Evolutionary conservation across 495 filamentous ascomycete species (phyloP), one percentile per base, ranked within the genome.

Genomic region (Neurospora sp.): DNA sequence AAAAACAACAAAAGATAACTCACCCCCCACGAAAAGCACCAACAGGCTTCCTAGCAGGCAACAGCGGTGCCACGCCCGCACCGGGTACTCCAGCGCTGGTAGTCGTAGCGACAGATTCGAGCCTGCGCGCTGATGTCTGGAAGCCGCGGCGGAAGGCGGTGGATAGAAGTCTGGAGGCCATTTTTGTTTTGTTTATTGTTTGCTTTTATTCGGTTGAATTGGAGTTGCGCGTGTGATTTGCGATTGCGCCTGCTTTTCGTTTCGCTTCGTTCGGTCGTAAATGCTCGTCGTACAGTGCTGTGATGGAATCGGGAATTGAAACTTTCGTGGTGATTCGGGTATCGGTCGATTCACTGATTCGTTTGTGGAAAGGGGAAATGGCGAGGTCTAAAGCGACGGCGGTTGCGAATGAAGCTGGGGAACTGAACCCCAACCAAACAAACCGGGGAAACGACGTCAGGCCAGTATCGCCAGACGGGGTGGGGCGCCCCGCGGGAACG

Each of bases 11-110:
- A 40, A 9, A 37, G 35, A 72, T 45, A 71, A 88, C 90, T 84
- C 82, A 97, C 94, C 94, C 94, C 86, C 94, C 94, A 75, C 94
- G 89, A 83, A 98, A 95, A 70, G 94, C 94, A 68, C 94, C 94
- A 65, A 97, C 88, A 9, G 94, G 94, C 81, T 92, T 96, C 76
- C 89, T 88, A 69, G 87, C 87, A 9, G 92, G 92, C 74, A 93
- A 78, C 53, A 90, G 82, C 70, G 79, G 70, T 10, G 80, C 71
- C 6, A 40, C 71, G 0, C 42, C 72, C 12, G 72, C 78, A 7
- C 53, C 27, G 27, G 53, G 53, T 3, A 65, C 27, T 35, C 53
- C 53, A 65, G 53, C 27, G 27, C 27, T 37, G 27, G 53, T 27
- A 5, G 48, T 65, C 2, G 53, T 35, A 31, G 48, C 71, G 48